Percentiles rank a stretch among this genome's conserved stretches.
These are phyloP conservation scores for Dioscorea zingiberensis DNA, from an alignment of 106 monocot genomes.

Conservation along the genomic window DNA sequence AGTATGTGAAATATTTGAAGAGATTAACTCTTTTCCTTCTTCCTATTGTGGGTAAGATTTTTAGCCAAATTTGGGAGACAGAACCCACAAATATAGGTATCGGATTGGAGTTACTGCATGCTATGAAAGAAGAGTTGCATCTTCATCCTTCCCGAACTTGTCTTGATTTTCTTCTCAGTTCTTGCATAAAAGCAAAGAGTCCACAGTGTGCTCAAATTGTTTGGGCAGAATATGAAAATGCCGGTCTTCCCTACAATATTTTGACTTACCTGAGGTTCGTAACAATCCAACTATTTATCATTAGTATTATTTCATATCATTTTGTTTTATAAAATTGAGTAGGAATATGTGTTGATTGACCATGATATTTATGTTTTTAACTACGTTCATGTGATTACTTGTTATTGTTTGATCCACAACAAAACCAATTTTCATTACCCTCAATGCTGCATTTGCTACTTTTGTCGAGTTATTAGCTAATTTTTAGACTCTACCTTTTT, in stretches of 20 bases:
- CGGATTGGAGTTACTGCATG: constrained; percentile 51
- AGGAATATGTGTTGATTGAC: neutral
- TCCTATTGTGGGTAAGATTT: constrained; percentile 38
- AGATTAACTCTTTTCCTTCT: neutral
- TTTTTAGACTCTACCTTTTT: too few relatives aligned
- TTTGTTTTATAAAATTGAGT: neutral
- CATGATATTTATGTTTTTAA: neutral
- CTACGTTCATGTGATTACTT: too few relatives aligned
- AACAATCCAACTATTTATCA: neutral
- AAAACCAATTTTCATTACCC: neutral
- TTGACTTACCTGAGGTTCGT: constrained; percentile 76
- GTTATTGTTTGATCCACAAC: neutral
- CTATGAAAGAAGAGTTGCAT: constrained; percentile 65
- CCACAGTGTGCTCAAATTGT: constrained; percentile 30
- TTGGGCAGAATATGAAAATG: constrained; percentile 67
- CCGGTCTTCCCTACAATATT: constrained; percentile 71
- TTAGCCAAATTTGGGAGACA: constrained; percentile 53
- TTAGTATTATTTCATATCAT: neutral
- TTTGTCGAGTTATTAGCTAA: too few relatives aligned
- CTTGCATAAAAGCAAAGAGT: constrained; percentile 74
- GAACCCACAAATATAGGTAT: constrained; percentile 48
- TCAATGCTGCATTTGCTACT: neutral
- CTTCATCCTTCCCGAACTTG: constrained; percentile 70
- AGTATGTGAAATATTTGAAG: neutral
- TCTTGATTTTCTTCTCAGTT: constrained; percentile 95